Evolutionary conservation across 148 eudicot species (phyloP).

Genomic region (Nyssa sinensis): DNA sequence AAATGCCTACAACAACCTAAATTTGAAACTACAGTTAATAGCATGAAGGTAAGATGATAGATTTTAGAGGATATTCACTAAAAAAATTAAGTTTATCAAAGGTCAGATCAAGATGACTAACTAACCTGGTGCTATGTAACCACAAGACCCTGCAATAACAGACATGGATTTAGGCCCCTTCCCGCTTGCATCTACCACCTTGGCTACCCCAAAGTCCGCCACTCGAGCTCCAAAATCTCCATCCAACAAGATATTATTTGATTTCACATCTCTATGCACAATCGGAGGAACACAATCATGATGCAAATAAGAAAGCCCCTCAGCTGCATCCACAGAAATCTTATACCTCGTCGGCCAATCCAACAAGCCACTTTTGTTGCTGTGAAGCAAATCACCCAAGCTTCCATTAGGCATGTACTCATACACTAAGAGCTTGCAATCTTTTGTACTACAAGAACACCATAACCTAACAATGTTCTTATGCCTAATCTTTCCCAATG

Average conservation of each 20-base stretch:
- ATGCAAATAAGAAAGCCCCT: slow-evolving; percentile 88
- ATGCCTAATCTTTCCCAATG: slow-evolving; percentile 87
- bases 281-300: slow-evolving; percentile 93
- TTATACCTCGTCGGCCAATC: slow-evolving; percentile 84
- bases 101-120: slow-evolving; percentile 1
- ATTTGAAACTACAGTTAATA: neutral
- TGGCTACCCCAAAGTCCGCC: slow-evolving; percentile 94
- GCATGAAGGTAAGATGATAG: neutral
- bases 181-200: slow-evolving; percentile 63
- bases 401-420: slow-evolving; percentile 98
- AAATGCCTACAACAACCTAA: neutral
- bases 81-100: neutral
- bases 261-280: slow-evolving; percentile 87
- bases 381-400: slow-evolving; percentile 82
- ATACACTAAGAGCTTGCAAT: slow-evolving; percentile 75
- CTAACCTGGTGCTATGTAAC: slow-evolving; percentile 97
- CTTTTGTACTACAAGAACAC: slow-evolving; percentile 79
- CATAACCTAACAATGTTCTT: slow-evolving; percentile 92
- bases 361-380: slow-evolving; percentile 67
- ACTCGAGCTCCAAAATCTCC: slow-evolving; percentile 78
- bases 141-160: slow-evolving; percentile 91
- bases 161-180: slow-evolving; percentile 85
- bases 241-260: slow-evolving; percentile 81
- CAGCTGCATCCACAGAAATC: slow-evolving; percentile 83
- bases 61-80: neutral